Base-by-base conservation (phyloP, 306 rosid species). In the Cyclanthera cordifolia region DNA sequence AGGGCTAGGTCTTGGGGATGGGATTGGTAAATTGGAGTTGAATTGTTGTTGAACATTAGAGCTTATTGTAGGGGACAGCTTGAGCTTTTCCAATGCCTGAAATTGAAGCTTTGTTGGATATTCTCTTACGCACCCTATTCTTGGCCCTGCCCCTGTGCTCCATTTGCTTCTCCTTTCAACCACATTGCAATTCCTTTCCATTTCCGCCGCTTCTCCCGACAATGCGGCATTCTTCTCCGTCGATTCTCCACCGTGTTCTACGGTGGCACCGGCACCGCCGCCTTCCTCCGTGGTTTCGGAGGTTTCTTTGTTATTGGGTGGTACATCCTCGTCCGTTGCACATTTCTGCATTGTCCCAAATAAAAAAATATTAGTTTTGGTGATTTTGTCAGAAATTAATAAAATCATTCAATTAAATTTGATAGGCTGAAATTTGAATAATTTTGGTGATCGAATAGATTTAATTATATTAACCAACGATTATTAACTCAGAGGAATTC, bases 1-100 rank as follows among this genome's bases (percentile, higher is more conserved):
- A 55, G 91, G 89, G 80, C 85, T 82, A 6, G 91, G 91, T 28
- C 95, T 88, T 41, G 94, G 87, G 1, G 95, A 86, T 15, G 95
- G 97, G 8, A 86, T 80, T 1, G 96, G 91, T 27, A 34, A 16
- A 16, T 55, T 61, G 67, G 57, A 50, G 70, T 57, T 74, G 20
- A 51, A 69, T 21, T 15, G 20, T 0, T 65, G 46, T 78, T 58
- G 82, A 54, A 24, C 4, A 16, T 20, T 37, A 16, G 25, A 24
- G 77, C 67, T 73, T n/a, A n/a, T n/a, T 41, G 83, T 84, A 0
- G 95, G 95, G 6, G 96, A 89, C 8, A 87, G 74, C 53, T 86
- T 79, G 43, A 90, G 84, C 8, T 88, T 88, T 76, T 84, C 86
- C 78, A 91, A 83, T 54, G 96, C 97, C 77, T 75, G 76, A 71